Base-by-base conservation (phyloP, 2,329 filamentous ascomycete genomes). In the Leptographium wingfieldii region DNA sequence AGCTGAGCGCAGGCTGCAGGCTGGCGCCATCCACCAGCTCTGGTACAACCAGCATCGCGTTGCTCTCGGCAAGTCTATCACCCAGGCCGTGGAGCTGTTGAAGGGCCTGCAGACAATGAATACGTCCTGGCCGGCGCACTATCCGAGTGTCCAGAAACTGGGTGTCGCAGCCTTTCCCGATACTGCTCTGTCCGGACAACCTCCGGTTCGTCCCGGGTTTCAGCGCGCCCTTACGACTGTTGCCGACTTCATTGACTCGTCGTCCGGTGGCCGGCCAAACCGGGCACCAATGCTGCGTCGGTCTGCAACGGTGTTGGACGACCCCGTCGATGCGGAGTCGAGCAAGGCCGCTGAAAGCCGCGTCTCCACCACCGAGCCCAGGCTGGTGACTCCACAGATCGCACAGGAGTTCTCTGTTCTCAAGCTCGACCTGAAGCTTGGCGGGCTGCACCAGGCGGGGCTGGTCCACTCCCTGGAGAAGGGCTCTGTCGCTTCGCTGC, bases 381-480 rank as follows among this genome's bases (percentile, higher is more conserved):
- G 94, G 64, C 79, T 99, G 29, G 86, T 97, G 63, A 90, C 90
- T 1, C 90, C 91, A 35, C 90, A 97, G 72, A 91, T 97, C 64
- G 90, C 92, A 3, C 90, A 96, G 65, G 92, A 99, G 68, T 96
- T 97, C 67, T 97, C 92, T 0, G 86, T 99, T 38, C 74, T 99
- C 65, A 99, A 97, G 74, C 77, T 99, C 63, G 94, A 99, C 71
- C 75, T 99, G 60, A 96, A 96, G 74, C 80, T 99, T 59, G 92
- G 92, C 38, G 79, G 88, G 6, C 72, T 96, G 56, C 88, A 91
- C 62, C 94, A 97, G 69, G 82, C 89, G 0, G 92, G 97, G 68
- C 78, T 97, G 22, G 92, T 97, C 10, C 92, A 97, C 72, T 97
- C 94, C 1, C 74, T 99, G 56, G 92, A 97, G 67, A 97, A 96